Evolutionary conservation across 805 yeast species (phyloP), one percentile per base, ranked within the genome.

Genomic region (Saccharomycopsis javanensis): DNA sequence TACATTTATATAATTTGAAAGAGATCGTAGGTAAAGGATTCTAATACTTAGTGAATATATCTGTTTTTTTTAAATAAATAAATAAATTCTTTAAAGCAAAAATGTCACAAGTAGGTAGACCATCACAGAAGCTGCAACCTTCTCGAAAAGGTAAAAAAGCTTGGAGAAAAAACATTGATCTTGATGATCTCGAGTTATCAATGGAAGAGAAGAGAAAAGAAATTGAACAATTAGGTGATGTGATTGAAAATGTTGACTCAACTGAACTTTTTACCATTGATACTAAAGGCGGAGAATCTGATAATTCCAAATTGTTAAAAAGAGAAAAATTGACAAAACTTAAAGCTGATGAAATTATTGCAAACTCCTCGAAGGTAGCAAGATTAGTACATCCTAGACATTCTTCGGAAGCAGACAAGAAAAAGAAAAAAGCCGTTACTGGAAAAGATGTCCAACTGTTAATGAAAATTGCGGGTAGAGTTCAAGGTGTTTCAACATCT

Each of bases 131-230:
- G 63, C 73, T 73, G 50, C 97, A 91, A 71, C 67, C 86, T 4
- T 89, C 97, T 6, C 79, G 98, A 66, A 94, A 94, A 74, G 96
- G 96, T 50, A 92, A 88, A 77, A 85, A 79, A 68, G 83, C 96
- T 4, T 88, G 97, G 95, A 81, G 96, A 68, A 89, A 89, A 71
- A 88, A 94, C 70, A 86, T 94, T 58, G 96, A 94, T 69, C 73
- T 94, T 18, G 82, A 81, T 25, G 97, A 89, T 62, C 75, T 94
- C 53, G 89, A 86, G 66, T 69, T 72, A 33, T 86, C 85, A 11
- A 72, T 92, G 42, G 92, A 85, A 63, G 82, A 79, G 50, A 76
- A 76, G 54, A 76, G 89, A 58, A 95, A 88, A 54, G 81, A 82
- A 58, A 67, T 77, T 61, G 71, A 78, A 57, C 76, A 76, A 54